phyloP scores from a whole-genome alignment of 106 monocot species.

The Alisma plantagoaquatica region DNA sequence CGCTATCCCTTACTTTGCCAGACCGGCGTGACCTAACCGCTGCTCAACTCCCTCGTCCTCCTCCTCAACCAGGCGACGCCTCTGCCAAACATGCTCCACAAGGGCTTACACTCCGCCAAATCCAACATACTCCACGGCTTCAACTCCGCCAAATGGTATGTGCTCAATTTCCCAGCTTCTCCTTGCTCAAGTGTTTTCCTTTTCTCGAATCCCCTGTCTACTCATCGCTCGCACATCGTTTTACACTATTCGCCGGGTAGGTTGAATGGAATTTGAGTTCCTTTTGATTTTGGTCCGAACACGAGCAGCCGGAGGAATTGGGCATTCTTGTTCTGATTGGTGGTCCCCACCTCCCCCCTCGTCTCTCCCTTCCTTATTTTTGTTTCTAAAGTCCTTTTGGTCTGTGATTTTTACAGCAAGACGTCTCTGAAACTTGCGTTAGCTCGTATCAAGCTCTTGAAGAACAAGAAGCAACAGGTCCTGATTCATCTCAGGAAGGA shows the following conservation, averaged over 20 bases:
- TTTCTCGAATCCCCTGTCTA: too few species aligned
- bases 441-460: constrained; percentile 70
- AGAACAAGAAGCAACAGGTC: constrained; percentile 55
- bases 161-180: not conserved
- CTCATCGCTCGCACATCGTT: too few species aligned
- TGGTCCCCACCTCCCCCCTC: not conserved
- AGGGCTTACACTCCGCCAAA: too few species aligned
- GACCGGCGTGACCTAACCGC: too few species aligned
- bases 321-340: not conserved
- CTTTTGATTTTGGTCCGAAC: not conserved
- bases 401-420: constrained; percentile 43
- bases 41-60: too few species aligned
- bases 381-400: not conserved
- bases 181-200: not conserved
- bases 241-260: too few species aligned
- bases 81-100: constrained; percentile 4
- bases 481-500: constrained; percentile 60
- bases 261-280: too few species aligned
- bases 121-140: too few species aligned
- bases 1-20: too few species aligned
- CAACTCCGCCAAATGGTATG: constrained; percentile 7
- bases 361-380: not conserved
- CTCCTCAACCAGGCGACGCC: not conserved
- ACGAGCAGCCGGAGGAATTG: too few species aligned
- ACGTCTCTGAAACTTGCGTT: constrained; percentile 62